These are phyloP conservation scores for Eucalyptus regnans DNA, from an alignment of 345 rosid genomes.

Conservation along the genomic window DNA sequence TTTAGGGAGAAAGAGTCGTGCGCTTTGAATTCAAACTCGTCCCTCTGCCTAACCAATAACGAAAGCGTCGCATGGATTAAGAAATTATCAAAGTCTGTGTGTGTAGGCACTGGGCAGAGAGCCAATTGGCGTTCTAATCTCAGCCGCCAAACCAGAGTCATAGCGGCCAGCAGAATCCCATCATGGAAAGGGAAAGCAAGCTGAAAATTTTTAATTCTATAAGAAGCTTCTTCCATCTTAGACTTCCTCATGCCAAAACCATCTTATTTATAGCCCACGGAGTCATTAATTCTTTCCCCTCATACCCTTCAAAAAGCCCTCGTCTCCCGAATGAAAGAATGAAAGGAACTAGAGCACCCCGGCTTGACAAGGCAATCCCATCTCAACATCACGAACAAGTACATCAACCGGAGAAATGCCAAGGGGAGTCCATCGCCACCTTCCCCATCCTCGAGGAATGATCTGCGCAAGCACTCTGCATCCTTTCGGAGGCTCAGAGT, in stretches of 20 bases:
- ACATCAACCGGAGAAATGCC: background rate
- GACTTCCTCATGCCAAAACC: background rate
- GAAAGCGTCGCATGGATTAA: background rate
- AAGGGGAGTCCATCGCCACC: background rate
- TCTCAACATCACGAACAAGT: background rate
- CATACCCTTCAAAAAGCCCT: background rate
- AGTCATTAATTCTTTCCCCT: background rate
- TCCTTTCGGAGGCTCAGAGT: background rate
- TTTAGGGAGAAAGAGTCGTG: background rate
- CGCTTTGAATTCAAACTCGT: background rate
- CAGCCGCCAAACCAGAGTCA: background rate
- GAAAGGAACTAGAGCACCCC: background rate
- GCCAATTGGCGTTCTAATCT: background rate
- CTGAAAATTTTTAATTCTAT: background rate
- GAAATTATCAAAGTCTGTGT: background rate
- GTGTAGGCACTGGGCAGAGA: background rate
- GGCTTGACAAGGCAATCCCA: background rate
- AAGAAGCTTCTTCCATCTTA: background rate
- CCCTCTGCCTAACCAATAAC: background rate
- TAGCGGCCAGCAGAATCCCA: background rate
- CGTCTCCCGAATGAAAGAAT: background rate
- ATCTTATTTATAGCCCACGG: background rate
- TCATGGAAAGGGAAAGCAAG: background rate
- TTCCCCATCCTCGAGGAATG: background rate
- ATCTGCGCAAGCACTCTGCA: background rate